phyloP scores from a whole-genome alignment of 495 filamentous ascomycete genomes.

The Lasiosphaeriaceae sp. region DNA sequence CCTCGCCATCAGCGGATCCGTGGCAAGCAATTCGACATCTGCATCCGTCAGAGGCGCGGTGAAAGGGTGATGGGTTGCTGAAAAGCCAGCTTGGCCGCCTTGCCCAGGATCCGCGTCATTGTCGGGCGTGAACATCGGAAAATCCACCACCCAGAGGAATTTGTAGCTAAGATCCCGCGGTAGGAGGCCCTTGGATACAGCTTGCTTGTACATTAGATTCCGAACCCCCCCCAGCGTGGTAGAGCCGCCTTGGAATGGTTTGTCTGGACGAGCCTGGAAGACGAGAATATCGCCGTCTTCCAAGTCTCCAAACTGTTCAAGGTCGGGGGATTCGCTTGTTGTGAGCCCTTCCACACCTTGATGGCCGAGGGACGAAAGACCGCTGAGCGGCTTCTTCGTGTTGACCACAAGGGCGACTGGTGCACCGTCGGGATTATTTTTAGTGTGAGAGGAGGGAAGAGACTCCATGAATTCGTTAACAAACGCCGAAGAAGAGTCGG shows the following conservation, averaged over 20 bases:
- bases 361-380: constrained; percentile 71
- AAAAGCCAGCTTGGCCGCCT: constrained; percentile 72
- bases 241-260: constrained; percentile 60
- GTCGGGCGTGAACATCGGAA: constrained; percentile 82
- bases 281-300: constrained; percentile 71
- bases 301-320: constrained; percentile 18
- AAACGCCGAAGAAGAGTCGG: constrained; percentile 44
- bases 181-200: constrained; percentile 56
- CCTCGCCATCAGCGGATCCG: constrained; percentile 64
- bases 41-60: constrained; percentile 71
- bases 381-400: constrained; percentile 62
- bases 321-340: constrained; percentile 5
- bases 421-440: constrained; percentile 66
- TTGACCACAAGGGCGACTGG: constrained; percentile 76
- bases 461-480: constrained; percentile 64
- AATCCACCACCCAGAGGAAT: constrained; percentile 82
- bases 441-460: constrained; percentile 55
- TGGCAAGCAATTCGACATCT: constrained; percentile 72
- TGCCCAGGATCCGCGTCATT: constrained; percentile 73
- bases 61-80: constrained; percentile 93
- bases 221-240: constrained; percentile 78
- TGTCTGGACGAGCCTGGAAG: constrained; percentile 69
- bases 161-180: constrained; percentile 51
- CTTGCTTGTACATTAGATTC: constrained; percentile 62
- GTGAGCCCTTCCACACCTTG: constrained; percentile 56